Evolutionary conservation across 2,329 filamentous ascomycete genomes (phyloP).

Genomic region (Beauveria scarabaeidicola): DNA sequence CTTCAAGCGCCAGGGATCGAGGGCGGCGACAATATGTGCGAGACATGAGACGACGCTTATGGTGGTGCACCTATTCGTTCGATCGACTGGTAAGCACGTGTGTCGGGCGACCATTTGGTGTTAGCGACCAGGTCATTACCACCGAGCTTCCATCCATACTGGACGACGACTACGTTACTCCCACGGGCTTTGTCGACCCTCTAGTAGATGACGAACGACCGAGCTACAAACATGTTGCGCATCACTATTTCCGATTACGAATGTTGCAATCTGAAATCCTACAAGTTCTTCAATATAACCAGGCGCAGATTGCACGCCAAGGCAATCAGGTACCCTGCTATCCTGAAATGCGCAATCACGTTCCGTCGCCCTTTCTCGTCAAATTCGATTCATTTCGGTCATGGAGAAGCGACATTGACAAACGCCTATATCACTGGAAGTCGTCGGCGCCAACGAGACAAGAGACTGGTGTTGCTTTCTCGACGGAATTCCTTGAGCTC

Average conservation of each 20-base stretch:
- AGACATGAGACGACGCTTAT: conserved; percentile 76
- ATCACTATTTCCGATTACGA: conserved; percentile 86
- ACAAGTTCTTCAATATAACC: conserved; percentile 86
- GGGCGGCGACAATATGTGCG: conserved; percentile 73
- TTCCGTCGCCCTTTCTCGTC: conserved; percentile 77
- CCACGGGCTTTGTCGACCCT: conserved; percentile 60
- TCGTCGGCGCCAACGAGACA: conserved; percentile 65
- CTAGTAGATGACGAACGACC: conserved; percentile 50
- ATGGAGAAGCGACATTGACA: conserved; percentile 84
- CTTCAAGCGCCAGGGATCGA: conserved; percentile 38
- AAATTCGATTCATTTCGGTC: conserved; percentile 78
- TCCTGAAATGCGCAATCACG: conserved; percentile 65
- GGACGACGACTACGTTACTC: conserved; percentile 82
- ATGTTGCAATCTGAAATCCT: conserved; percentile 90
- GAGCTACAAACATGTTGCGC: conserved; percentile 83
- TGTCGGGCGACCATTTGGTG: conserved; percentile 85
- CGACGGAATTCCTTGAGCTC: conserved; percentile 79
- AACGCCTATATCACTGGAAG: conserved; percentile 78
- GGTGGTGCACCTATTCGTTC: conserved; percentile 96
- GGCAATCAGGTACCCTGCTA: conserved; percentile 56
- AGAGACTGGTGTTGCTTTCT: conserved; percentile 82
- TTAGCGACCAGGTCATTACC: conserved; percentile 93
- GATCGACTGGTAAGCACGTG: conserved; percentile 93
- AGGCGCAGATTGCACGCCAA: conserved; percentile 68
- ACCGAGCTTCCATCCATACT: conserved; percentile 87